phyloP scores from a whole-genome alignment of 306 rosid genomes.

The Cicer judaicum region DNA sequence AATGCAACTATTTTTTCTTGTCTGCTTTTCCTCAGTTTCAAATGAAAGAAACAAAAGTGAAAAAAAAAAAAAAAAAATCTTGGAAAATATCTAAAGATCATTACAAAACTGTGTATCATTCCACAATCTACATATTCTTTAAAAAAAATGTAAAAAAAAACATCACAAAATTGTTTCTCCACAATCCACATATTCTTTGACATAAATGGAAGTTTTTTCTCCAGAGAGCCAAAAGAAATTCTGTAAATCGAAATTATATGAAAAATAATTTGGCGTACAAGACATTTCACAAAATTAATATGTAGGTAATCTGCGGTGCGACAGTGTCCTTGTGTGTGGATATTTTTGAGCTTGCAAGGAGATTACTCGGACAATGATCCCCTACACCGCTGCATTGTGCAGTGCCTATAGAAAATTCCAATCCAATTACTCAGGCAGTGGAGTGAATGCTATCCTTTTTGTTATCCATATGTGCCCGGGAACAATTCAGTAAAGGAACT shows the following conservation, averaged over 20 bases:
- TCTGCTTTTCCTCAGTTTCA: background rate
- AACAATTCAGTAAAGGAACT: background rate
- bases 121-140: background rate
- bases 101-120: background rate
- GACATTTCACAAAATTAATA: background rate
- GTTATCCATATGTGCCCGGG: background rate
- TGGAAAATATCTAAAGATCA: background rate
- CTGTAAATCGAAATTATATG: background rate
- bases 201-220: background rate
- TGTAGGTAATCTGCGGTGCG: background rate
- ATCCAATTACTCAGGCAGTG: too few species aligned
- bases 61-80: background rate
- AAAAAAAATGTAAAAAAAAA: background rate
- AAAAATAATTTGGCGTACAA: background rate
- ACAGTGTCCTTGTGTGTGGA: background rate
- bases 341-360: background rate
- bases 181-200: background rate
- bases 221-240: background rate
- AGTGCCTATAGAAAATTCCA: too few species aligned
- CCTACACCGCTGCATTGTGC: too few species aligned
- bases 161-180: constrained; percentile 6
- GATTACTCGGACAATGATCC: too few species aligned
- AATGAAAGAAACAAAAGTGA: background rate
- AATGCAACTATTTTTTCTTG: background rate
- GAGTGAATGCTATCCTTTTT: background rate